These are phyloP conservation scores for Anacardium occidentale DNA, from an alignment of 345 rosid species.

Conservation along the genomic window DNA sequence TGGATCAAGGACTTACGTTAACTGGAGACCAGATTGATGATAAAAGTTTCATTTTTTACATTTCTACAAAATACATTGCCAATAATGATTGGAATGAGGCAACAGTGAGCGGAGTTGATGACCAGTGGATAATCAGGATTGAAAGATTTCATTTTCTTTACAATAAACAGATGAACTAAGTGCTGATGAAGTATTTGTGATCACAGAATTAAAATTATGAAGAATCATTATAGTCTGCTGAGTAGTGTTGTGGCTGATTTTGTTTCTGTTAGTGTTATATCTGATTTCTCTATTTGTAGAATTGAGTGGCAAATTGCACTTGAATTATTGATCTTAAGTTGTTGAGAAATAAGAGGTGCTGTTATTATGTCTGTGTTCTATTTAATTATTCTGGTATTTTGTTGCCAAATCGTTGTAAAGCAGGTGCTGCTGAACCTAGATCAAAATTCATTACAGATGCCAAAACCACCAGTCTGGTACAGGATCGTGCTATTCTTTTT, in stretches of 20 bases:
- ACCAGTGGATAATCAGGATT: not conserved
- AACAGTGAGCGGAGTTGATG: not conserved
- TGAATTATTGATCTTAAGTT: not conserved
- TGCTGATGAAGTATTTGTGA: not conserved
- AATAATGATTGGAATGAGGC: not conserved
- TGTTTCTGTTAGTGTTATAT: not conserved
- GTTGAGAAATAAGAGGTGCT: not conserved
- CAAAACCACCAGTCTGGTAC: slow-evolving; percentile 39
- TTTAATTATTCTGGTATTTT: not conserved
- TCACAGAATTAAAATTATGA: not conserved
- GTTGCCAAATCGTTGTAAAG: slow-evolving; percentile 16
- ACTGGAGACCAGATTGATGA: not conserved
- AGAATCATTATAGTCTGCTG: not conserved
- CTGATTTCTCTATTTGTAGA: not conserved
- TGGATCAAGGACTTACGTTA: not conserved
- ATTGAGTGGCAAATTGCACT: not conserved
- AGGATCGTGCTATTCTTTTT: slow-evolving; percentile 7
- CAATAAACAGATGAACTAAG: not conserved
- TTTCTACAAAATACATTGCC: not conserved
- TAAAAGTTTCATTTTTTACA: not conserved
- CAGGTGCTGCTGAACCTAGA: slow-evolving; percentile 32
- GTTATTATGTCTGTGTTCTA: not conserved
- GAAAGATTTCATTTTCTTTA: not conserved
- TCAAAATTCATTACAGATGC: slow-evolving; percentile 25
- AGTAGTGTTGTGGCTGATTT: not conserved